Base-by-base conservation (phyloP, 75 land plant genomes). In the Selaginella tamariscina region DNA sequence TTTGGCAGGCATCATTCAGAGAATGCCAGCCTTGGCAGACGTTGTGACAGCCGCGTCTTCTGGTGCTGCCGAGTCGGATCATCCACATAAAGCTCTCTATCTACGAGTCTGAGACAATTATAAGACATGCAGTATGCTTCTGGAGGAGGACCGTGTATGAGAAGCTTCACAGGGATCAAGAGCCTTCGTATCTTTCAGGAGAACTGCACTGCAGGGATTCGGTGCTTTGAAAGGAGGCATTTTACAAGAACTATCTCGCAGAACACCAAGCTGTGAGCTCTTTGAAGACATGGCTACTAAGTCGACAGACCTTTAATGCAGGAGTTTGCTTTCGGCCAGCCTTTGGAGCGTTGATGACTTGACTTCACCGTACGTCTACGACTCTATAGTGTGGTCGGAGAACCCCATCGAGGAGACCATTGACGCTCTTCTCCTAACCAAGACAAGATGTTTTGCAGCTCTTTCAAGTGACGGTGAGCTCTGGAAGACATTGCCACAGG, bases 1-100 rank as follows among this genome's bases (percentile, higher is more conserved):
- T 39, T 39, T 39, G 49, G 49, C 49, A 39, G 49, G 49, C 49
- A 39, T 39, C 49, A 39, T 39, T 39, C 49, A 39, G 49, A 39
- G 49, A 39, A 39, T 39, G 49, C 49, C 49, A 39, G 49, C 49
- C 49, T 39, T 39, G 49, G 49, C 49, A 39, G 49, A 39, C 49
- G 49, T 39, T 39, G 49, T 39, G 49, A 39, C 49, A 39, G 49
- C 49, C 49, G 49, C 49, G 49, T 39, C 49, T 39, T 39, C 49
- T 39, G 49, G 49, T 39, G 49, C 49, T 39, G 49, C 15, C 49
- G 49, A 39, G 49, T 39, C 49, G 49, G 49, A 39, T 39, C 49
- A 39, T 39, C 49, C 49, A 39, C 49, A 39, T 39, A 39, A 39
- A 39, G 49, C 49, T 39, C 49, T 39, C 49, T 39, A 39, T 39